A percentile compares a stretch with the other conserved stretches of the same genome.
phyloP scores from a whole-genome alignment of 164 flowering plant species.

The Brasenia schreberi region DNA sequence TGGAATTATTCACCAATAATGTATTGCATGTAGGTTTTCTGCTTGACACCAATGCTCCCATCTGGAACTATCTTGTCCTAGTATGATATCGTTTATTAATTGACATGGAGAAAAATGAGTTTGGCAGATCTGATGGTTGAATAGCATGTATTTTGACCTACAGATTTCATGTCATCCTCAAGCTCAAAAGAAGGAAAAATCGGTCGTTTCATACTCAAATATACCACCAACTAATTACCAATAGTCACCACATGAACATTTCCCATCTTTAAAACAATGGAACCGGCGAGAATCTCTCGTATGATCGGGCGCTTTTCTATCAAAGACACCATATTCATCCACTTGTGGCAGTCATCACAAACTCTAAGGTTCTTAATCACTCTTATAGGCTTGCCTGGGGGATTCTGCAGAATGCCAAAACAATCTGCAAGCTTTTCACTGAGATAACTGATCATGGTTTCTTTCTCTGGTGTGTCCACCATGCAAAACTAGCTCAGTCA shows the following conservation, averaged over 20 bases:
- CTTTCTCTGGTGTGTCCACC: slow-evolving; percentile 19
- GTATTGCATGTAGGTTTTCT: no score
- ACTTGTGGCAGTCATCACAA: slow-evolving; percentile 23
- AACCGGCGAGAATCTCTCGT: slow-evolving; percentile 21
- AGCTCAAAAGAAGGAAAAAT: no score
- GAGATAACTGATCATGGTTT: slow-evolving; percentile 17
- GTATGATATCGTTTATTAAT: no score
- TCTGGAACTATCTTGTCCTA: no score
- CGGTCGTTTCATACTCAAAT: no score
- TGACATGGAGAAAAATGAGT: no score
- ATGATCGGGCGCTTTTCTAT: slow-evolving; percentile 12
- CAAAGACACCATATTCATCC: slow-evolving; percentile 18
- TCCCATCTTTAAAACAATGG: slow-evolving; percentile 19
- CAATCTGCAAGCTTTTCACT: slow-evolving; percentile 25
- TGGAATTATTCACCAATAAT: no score
- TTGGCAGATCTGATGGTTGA: no score
- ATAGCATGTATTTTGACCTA: no score
- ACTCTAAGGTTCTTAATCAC: slow-evolving; percentile 23
- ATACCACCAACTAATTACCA: slow-evolving; percentile 7
- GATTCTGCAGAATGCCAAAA: slow-evolving; percentile 13
- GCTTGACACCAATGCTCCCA: no score
- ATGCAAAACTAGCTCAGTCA: slow-evolving; percentile 18
- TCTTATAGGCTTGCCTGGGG: slow-evolving; percentile 12
- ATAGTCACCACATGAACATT: slow-evolving; percentile 24
- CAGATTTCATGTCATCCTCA: no score